Conservation (phyloP, 768 basidiomycete genomes). For the Hypholoma fasciculare region DNA sequence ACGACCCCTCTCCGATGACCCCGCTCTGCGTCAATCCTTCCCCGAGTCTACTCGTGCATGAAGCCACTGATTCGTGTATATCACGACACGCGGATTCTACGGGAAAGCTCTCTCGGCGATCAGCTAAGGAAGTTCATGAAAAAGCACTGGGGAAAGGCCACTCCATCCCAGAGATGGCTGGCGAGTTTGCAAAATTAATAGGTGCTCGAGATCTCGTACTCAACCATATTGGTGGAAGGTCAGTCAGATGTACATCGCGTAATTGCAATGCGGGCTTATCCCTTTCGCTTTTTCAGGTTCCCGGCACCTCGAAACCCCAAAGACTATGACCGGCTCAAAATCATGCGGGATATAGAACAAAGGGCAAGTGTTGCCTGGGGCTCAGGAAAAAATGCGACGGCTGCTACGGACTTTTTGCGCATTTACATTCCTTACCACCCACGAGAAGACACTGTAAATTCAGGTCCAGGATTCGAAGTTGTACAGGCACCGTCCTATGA, state of each 20-base stretch:
- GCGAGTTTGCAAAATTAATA: constrained; percentile 64
- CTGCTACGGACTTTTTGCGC: constrained; percentile 60
- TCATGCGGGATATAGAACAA: constrained; percentile 60
- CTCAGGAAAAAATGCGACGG: constrained; percentile 39
- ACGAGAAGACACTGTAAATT: not conserved
- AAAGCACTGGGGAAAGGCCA: constrained; percentile 71
- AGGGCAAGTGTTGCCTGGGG: constrained; percentile 67
- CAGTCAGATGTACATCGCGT: constrained; percentile 6
- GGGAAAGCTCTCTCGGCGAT: constrained; percentile 39
- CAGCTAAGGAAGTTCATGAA: constrained; percentile 38
- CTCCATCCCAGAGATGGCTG: constrained; percentile 79
- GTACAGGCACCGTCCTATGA: not conserved
- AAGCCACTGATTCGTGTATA: constrained; percentile 78
- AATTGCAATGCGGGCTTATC: not conserved
- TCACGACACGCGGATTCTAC: constrained; percentile 50
- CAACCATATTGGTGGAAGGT: constrained; percentile 81
- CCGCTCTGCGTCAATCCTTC: constrained; percentile 51
- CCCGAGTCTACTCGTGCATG: constrained; percentile 78
- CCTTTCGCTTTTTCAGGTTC: constrained; percentile 40
- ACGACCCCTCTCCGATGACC: constrained; percentile 58
- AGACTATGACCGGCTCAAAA: constrained; percentile 36
- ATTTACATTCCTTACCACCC: constrained; percentile 35
- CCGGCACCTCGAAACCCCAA: constrained; percentile 43
- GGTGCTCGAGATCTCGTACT: constrained; percentile 63
- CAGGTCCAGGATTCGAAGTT: not conserved